Evolutionary conservation across 495 filamentous ascomycete species (phyloP).

Genomic region (Podospora pseudocomata): DNA sequence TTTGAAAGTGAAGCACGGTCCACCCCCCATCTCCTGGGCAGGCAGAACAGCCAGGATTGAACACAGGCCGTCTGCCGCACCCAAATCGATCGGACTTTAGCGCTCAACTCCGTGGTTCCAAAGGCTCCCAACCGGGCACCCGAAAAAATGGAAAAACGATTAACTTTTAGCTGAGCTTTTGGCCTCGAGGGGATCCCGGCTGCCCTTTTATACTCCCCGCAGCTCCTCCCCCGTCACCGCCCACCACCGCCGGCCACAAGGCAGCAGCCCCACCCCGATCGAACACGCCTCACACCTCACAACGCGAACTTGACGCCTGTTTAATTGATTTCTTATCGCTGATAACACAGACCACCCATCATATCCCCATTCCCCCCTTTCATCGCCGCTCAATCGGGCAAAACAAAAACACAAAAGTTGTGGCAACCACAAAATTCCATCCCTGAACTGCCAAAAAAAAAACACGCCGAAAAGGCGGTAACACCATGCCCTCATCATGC

Average conservation of each 20-base stretch:
- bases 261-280: conserved; percentile 18
- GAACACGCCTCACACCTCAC: neutral
- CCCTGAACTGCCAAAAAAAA: neutral
- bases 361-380: neutral
- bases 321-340: conserved; percentile 10
- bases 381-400: conserved; percentile 16
- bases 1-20: neutral
- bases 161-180: conserved; percentile 14
- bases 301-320: conserved; percentile 8
- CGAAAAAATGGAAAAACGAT: conserved; percentile 17
- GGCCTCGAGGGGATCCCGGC: conserved; percentile 18
- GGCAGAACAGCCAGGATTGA: neutral
- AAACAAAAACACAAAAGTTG: conserved; percentile 20
- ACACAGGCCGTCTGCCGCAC: neutral
- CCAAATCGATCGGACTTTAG: conserved; percentile 28
- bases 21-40: neutral
- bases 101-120: conserved; percentile 14
- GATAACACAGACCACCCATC: neutral
- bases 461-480: neutral
- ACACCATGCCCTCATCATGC: neutral
- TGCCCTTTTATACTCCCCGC: conserved; percentile 30
- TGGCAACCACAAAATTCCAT: conserved; percentile 12
- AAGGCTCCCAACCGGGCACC: conserved; percentile 12
- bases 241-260: conserved; percentile 14
- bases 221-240: conserved; percentile 16